These are phyloP conservation scores for Pseudozyma pruni DNA, from an alignment of 1,284 basidiomycete species.

Conservation along the genomic window DNA sequence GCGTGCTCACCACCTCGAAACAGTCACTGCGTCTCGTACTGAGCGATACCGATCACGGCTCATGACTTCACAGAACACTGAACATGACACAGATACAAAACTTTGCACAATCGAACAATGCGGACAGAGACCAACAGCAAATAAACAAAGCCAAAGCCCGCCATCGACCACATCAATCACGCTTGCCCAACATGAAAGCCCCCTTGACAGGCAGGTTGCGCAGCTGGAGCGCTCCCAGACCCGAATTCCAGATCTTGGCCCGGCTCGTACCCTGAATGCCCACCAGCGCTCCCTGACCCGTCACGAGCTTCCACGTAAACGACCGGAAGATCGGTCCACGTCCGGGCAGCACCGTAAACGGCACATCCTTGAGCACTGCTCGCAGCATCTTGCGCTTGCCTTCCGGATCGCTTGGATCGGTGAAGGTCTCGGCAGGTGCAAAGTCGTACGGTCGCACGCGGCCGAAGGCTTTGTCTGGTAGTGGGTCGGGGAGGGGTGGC, in stretches of 20 bases:
- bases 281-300: constrained; percentile 58
- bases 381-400: constrained; percentile 52
- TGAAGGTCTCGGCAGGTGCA: constrained; percentile 51
- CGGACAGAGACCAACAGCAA: constrained; percentile 1
- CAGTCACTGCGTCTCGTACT: no score
- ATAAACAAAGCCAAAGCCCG: neutral
- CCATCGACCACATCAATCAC: constrained; percentile 16
- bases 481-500: constrained; percentile 56
- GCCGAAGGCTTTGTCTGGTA: constrained; percentile 60
- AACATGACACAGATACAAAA: constrained; percentile 7
- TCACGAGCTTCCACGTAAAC: constrained; percentile 61
- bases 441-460: constrained; percentile 58
- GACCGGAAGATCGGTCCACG: constrained; percentile 50
- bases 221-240: constrained; percentile 53
- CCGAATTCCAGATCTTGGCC: constrained; percentile 63
- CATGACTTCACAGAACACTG: constrained; percentile 1
- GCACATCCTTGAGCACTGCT: constrained; percentile 58
- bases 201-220: constrained; percentile 59
- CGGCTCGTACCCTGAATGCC: constrained; percentile 57
- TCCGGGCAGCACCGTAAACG: constrained; percentile 57
- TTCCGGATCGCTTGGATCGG: constrained; percentile 53
- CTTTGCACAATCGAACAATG: no score
- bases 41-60: no score
- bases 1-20: no score
- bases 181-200: constrained; percentile 56